Evolutionary conservation across 148 eudicot genomes (phyloP).

Genomic region (Rhododendron griersonianum): DNA sequence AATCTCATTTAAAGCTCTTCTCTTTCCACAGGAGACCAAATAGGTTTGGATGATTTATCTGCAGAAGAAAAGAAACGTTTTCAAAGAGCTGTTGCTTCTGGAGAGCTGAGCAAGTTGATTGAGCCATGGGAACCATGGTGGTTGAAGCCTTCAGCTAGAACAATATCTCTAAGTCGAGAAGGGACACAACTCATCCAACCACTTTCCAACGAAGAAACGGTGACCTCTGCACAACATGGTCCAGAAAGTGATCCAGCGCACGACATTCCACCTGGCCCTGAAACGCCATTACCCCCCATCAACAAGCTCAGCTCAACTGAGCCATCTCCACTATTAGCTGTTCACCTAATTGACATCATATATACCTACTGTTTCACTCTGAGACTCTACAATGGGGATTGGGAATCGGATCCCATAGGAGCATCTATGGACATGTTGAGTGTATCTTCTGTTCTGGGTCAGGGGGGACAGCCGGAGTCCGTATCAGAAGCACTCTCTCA

Average conservation of each 20-base stretch:
- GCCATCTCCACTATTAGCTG: conserved; percentile 76
- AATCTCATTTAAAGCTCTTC: conserved; percentile 1
- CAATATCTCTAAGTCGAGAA: conserved; percentile 50
- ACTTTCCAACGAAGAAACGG: conserved; percentile 27
- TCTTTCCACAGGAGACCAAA: conserved; percentile 40
- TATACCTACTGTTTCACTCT: conserved; percentile 87
- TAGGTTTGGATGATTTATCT: conserved; percentile 60
- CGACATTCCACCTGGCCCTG: conserved; percentile 79
- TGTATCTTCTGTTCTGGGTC: conserved; percentile 67
- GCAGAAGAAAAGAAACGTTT: conserved; percentile 65
- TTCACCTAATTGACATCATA: conserved; percentile 73
- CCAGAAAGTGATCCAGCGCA: conserved; percentile 20
- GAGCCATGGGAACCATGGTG: conserved; percentile 99
- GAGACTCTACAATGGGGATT: conserved; percentile 91
- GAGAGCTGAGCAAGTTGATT: conserved; percentile 88
- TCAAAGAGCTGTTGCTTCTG: conserved; percentile 71
- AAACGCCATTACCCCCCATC: conserved; percentile 52
- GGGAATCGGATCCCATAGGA: conserved; percentile 69
- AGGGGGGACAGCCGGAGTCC: conserved; percentile 57
- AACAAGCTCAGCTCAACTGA: conserved; percentile 54
- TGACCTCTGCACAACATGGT: conserved; percentile 14
- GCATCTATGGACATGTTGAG: conserved; percentile 50
- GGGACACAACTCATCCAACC: conserved; percentile 79
- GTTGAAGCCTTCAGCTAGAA: conserved; percentile 70
- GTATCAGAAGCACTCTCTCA: conserved; percentile 53